Evolutionary conservation across 192 early-diverging fungal genomes (phyloP).

Genomic region (Umbelopsis sp.): DNA sequence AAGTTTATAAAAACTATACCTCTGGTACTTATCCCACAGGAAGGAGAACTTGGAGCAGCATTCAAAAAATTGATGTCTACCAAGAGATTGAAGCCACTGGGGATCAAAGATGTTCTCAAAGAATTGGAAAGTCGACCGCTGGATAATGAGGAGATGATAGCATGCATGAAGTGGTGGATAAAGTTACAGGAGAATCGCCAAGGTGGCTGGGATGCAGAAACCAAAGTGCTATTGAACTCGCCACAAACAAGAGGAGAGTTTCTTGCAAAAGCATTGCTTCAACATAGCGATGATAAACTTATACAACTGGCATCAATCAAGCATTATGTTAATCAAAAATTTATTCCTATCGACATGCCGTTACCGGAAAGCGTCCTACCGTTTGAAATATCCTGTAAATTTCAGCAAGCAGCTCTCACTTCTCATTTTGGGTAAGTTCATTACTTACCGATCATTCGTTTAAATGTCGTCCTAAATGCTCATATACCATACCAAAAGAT

Average conservation of each 20-base stretch:
- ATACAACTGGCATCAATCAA: slow-evolving; percentile 53
- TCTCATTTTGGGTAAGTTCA: slow-evolving; percentile 45
- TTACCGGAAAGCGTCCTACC: slow-evolving; percentile 65
- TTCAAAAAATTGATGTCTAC: slow-evolving; percentile 25
- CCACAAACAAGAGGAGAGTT: slow-evolving; percentile 27
- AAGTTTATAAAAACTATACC: slow-evolving; percentile 70
- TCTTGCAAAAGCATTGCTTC: slow-evolving; percentile 56
- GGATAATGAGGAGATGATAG: slow-evolving; percentile 58
- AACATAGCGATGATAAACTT: slow-evolving; percentile 40
- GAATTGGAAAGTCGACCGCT: slow-evolving; percentile 67
- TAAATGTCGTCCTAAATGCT: not conserved
- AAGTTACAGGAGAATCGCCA: slow-evolving; percentile 3
- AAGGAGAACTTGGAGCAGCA: slow-evolving; percentile 57
- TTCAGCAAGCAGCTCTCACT: slow-evolving; percentile 61
- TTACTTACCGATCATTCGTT: not conserved
- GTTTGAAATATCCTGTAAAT: slow-evolving; percentile 63
- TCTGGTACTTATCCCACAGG: slow-evolving; percentile 55
- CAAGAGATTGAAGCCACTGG: slow-evolving; percentile 48
- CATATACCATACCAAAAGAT: slow-evolving; percentile 14
- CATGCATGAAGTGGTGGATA: slow-evolving; percentile 81
- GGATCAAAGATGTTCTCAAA: slow-evolving; percentile 63
- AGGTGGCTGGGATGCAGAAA: not conserved
- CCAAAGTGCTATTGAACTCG: not conserved
- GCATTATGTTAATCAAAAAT: slow-evolving; percentile 68
- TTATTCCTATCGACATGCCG: slow-evolving; percentile 64